These are phyloP conservation scores for Sporisorium graminicola DNA, from an alignment of 1,284 basidiomycete species.

Conservation along the genomic window DNA sequence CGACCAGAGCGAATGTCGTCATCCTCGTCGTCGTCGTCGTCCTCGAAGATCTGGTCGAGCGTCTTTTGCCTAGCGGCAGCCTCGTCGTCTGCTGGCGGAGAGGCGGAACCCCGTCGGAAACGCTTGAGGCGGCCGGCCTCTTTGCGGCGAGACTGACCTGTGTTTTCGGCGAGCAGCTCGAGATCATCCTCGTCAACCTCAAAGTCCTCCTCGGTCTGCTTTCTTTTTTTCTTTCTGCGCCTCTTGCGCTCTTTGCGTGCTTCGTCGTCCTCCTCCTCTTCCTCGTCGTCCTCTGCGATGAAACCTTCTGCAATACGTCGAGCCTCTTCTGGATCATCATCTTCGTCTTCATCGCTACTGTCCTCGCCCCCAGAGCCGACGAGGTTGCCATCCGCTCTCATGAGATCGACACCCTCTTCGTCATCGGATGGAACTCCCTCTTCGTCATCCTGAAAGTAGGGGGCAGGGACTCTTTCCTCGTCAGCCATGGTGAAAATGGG, in stretches of 20 bases:
- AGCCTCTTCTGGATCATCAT: constrained; percentile 68
- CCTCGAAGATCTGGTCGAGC: constrained; percentile 81
- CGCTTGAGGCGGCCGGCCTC: constrained; percentile 61
- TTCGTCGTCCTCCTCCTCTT: constrained; percentile 71
- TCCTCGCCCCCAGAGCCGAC: constrained; percentile 62
- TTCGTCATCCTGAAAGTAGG: constrained; percentile 55
- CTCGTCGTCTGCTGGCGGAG: constrained; percentile 73
- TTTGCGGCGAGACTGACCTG: constrained; percentile 74
- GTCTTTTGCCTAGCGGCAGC: constrained; percentile 74
- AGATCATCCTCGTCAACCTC: constrained; percentile 94
- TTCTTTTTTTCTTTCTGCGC: constrained; percentile 56
- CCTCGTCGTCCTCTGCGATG: constrained; percentile 68
- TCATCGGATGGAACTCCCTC: constrained; percentile 53
- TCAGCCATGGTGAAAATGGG: constrained; percentile 38
- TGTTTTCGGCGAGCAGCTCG: constrained; percentile 93
- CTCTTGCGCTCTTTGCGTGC: constrained; percentile 76
- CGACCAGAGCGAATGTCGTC: constrained; percentile 69
- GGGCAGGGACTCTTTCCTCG: constrained; percentile 43
- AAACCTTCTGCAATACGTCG: constrained; percentile 67
- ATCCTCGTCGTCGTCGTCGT: constrained; percentile 79
- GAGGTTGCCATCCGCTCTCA: constrained; percentile 62
- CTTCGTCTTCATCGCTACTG: constrained; percentile 65
- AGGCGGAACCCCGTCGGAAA: constrained; percentile 72
- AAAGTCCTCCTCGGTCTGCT: constrained; percentile 73
- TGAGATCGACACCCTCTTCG: constrained; percentile 64